Evolutionary conservation across 176 grass and related monocot genomes (phyloP).

Genomic region (Oryza brachyantha): DNA sequence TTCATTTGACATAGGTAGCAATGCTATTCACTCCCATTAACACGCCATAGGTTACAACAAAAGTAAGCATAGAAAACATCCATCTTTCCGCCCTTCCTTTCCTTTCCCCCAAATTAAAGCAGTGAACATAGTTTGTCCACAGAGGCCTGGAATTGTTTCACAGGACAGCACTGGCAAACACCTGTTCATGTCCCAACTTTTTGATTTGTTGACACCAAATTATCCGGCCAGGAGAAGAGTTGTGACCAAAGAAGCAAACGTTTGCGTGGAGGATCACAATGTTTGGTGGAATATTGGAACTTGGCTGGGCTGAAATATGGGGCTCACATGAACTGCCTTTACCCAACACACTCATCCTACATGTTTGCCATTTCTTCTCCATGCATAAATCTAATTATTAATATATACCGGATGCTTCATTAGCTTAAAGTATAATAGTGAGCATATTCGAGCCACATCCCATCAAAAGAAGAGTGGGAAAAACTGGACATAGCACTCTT

Average conservation of each 20-base stretch:
- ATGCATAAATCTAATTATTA: background rate
- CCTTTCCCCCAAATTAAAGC: conserved; percentile 22
- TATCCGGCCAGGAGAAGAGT: background rate
- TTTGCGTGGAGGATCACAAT: background rate
- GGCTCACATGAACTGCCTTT: conserved; percentile 19
- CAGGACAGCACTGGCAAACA: conserved; percentile 10
- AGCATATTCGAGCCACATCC: background rate
- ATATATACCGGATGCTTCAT: background rate
- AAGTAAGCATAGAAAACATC: background rate
- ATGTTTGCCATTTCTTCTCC: conserved; percentile 14
- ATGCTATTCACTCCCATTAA: background rate
- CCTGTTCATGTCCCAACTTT: conserved; percentile 12
- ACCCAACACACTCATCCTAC: conserved; percentile 12
- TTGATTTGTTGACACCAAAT: conserved; percentile 27
- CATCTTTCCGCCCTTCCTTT: background rate
- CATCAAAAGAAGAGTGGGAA: background rate
- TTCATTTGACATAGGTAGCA: background rate
- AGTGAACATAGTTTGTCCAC: conserved; percentile 22
- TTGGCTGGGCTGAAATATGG: background rate
- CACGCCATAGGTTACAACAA: background rate
- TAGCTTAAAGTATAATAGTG: background rate
- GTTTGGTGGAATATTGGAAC: conserved; percentile 9
- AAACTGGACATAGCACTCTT: background rate
- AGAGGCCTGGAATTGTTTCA: background rate
- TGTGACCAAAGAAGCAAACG: background rate